Conservation (phyloP, 2,329 filamentous ascomycete species). For the Paracorniculantispora psalliotae region DNA sequence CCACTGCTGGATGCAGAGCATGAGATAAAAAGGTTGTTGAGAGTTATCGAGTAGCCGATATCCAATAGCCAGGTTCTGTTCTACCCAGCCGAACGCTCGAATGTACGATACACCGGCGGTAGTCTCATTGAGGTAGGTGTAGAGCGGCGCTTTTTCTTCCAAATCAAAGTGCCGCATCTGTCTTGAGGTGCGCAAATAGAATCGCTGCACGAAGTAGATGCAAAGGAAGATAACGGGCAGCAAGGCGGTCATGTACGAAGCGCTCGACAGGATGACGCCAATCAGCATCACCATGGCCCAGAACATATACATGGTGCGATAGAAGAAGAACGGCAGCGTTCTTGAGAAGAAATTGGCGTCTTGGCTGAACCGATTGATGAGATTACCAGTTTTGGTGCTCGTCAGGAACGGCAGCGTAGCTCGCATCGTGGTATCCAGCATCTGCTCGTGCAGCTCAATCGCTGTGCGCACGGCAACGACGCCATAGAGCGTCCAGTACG, state of each 20-base stretch:
- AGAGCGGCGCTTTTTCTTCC: slow-evolving; percentile 26
- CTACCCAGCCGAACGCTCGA: slow-evolving; percentile 30
- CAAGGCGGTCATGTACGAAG: slow-evolving; percentile 24
- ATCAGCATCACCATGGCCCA: not conserved
- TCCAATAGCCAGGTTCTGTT: slow-evolving; percentile 18
- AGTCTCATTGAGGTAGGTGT: slow-evolving; percentile 23
- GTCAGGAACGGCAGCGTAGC: not conserved
- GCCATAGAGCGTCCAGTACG: not conserved
- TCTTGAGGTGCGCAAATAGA: slow-evolving; percentile 28
- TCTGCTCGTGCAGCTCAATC: not conserved
- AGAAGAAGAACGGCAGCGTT: not conserved
- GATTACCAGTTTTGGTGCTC: not conserved
- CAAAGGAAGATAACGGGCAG: slow-evolving; percentile 33
- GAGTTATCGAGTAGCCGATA: slow-evolving; percentile 28
- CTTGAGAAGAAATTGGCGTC: not conserved
- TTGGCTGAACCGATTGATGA: not conserved
- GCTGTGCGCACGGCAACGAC: not conserved
- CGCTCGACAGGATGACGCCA: not conserved
- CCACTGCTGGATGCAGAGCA: slow-evolving; percentile 46
- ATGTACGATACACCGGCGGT: slow-evolving; percentile 23
- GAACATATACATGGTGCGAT: not conserved
- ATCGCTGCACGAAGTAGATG: slow-evolving; percentile 23
- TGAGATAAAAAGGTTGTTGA: slow-evolving; percentile 32
- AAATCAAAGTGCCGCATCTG: slow-evolving; percentile 27
- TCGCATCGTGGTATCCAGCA: not conserved